Conservation (phyloP, 2,329 filamentous ascomycete species). For the Sporothrix curviconia region DNA sequence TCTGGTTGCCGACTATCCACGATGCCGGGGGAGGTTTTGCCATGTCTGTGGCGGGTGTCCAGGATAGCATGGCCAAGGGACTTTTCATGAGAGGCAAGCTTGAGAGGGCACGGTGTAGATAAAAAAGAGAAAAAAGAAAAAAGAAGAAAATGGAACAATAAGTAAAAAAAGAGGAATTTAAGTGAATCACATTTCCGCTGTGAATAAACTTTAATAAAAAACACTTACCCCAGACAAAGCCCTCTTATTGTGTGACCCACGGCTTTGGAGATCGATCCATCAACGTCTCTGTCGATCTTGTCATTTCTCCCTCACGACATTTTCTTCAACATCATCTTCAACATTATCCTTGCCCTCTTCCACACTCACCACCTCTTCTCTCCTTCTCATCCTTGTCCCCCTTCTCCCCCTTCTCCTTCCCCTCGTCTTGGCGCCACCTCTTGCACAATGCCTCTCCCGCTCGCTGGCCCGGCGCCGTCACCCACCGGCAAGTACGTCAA, state of each 20-base stretch:
- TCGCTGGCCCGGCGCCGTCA: constrained; percentile 14
- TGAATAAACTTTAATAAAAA: too few species aligned
- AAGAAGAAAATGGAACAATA: neutral
- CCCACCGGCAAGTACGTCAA: constrained; percentile 20
- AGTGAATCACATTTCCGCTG: too few species aligned
- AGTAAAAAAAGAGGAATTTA: too few species aligned
- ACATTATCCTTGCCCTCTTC: too few species aligned
- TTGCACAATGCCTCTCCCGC: neutral
- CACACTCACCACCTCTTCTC: too few species aligned
- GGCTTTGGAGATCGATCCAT: too few species aligned
- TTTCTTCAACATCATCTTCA: neutral
- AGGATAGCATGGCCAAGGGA: neutral
- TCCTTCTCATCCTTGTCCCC: neutral
- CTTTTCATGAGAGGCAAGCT: neutral
- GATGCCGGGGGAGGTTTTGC: neutral
- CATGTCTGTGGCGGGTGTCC: neutral
- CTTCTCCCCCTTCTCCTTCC: neutral
- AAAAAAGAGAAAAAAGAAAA: neutral
- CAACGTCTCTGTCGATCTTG: too few species aligned
- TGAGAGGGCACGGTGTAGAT: neutral
- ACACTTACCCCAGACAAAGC: too few species aligned
- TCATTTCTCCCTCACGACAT: neutral
- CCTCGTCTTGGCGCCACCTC: neutral
- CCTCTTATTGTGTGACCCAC: too few species aligned
- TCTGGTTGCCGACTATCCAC: neutral